phyloP scores from a whole-genome alignment of 208 protist genomes.

The Leishmania arabica region DNA sequence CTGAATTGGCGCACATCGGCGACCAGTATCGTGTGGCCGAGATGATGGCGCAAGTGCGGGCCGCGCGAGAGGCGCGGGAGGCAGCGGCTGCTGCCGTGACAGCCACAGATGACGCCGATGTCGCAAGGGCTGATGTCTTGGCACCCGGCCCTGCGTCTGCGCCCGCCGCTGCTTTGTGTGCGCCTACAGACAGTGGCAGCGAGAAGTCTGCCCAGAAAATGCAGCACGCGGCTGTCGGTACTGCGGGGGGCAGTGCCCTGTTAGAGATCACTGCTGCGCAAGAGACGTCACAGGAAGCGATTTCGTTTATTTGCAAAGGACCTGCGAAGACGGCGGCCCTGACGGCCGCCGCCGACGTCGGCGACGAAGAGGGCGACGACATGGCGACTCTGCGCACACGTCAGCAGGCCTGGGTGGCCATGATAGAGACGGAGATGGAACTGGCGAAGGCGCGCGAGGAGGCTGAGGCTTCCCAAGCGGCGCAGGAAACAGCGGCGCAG shows the following conservation, averaged over 20 bases:
- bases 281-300: slow-evolving; percentile 4
- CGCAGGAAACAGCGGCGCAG: slow-evolving; percentile 42
- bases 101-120: slow-evolving; percentile 8
- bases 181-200: neutral
- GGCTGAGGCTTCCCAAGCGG: slow-evolving; percentile 38
- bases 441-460: slow-evolving; percentile 37
- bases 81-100: slow-evolving; percentile 24
- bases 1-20: slow-evolving; percentile 31
- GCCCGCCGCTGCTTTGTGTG: neutral
- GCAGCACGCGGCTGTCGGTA: neutral
- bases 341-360: neutral
- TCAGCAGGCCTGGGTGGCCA: slow-evolving; percentile 68
- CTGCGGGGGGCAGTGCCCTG: neutral
- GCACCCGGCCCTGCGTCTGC: neutral
- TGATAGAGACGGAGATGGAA: slow-evolving; percentile 52
- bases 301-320: slow-evolving; percentile 28
- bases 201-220: neutral
- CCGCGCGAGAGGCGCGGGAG: slow-evolving; percentile 45
- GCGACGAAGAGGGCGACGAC: slow-evolving; percentile 8
- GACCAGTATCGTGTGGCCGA: slow-evolving; percentile 31
- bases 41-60: slow-evolving; percentile 60
- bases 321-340: slow-evolving; percentile 6
- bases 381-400: slow-evolving; percentile 39
- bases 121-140: neutral
- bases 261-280: neutral